Evolutionary conservation across 495 filamentous ascomycete species (phyloP).

Genomic region (Staphylotrichum longicolle): DNA sequence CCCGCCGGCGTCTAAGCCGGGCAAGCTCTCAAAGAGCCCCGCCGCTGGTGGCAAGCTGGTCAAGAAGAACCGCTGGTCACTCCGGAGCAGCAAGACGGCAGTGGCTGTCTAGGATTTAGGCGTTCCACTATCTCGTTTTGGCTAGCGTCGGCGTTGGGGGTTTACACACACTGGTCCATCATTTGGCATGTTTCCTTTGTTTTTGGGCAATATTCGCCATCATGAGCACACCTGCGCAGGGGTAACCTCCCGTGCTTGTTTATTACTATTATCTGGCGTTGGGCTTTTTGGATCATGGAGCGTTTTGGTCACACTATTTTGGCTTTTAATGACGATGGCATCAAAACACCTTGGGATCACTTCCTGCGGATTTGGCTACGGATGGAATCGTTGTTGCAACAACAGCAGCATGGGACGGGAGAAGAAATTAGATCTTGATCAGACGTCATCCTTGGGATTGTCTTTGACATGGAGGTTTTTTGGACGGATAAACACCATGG

Average conservation of each 20-base stretch:
- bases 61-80: conserved; percentile 32
- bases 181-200: conserved; percentile 2
- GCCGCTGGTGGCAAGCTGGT: conserved; percentile 17
- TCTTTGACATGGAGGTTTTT: not conserved
- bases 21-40: conserved; percentile 31
- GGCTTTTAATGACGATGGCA: conserved; percentile 17
- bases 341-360: not conserved
- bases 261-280: conserved; percentile 9
- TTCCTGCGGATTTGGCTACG: not conserved
- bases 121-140: not conserved
- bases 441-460: not conserved
- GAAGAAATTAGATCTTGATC: not conserved
- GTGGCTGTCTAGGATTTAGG: conserved; percentile 23
- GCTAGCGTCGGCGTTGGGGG: not conserved
- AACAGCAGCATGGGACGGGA: not conserved
- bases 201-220: conserved; percentile 8
- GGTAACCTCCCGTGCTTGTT: not conserved
- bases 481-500: not conserved
- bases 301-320: conserved; percentile 3
- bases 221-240: conserved; percentile 12
- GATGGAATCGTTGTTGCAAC: not conserved
- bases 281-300: conserved; percentile 4
- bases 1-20: conserved; percentile 11
- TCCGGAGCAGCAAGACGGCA: conserved; percentile 26
- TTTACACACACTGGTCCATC: not conserved